These are phyloP conservation scores for Pleurotus eryngii DNA, from an alignment of 768 basidiomycete genomes.

Conservation along the genomic window DNA sequence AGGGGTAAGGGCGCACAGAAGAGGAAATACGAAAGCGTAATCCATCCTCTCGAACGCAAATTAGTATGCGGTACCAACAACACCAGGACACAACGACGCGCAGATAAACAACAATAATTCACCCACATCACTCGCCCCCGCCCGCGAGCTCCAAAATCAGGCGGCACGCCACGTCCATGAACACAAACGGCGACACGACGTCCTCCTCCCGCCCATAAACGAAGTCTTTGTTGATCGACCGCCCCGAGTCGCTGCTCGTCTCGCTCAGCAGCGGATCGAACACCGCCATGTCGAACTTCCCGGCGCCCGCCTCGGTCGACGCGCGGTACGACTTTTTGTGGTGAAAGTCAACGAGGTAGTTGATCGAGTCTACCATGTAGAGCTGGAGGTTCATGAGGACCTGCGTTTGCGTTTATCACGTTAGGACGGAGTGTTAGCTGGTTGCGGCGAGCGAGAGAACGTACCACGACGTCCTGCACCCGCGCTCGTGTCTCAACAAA, in stretches of 20 bases:
- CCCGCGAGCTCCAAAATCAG: slow-evolving; percentile 93
- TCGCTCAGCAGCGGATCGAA: slow-evolving; percentile 47
- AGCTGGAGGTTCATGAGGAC: slow-evolving; percentile 96
- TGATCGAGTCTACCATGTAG: slow-evolving; percentile 93
- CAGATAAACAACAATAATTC: no score
- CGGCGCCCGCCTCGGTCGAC: slow-evolving; percentile 61
- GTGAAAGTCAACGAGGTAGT: slow-evolving; percentile 97
- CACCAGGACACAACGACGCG: no score
- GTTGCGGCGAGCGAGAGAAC: no score
- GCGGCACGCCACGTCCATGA: slow-evolving; percentile 93
- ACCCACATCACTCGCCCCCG: slow-evolving; percentile 35
- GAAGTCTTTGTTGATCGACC: slow-evolving; percentile 52
- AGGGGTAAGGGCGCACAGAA: no score
- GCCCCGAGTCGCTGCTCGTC: slow-evolving; percentile 52
- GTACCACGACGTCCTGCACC: slow-evolving; percentile 88
- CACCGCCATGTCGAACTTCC: slow-evolving; percentile 65
- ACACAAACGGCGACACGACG: slow-evolving; percentile 85
- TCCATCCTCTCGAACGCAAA: no score
- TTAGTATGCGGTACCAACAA: no score
- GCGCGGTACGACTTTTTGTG: slow-evolving; percentile 94
- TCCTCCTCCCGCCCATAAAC: slow-evolving; percentile 50
- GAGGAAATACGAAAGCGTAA: no score
- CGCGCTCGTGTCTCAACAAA: slow-evolving; percentile 92
- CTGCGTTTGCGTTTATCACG: slow-evolving; percentile 38
- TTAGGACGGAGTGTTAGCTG: no score